Evolutionary conservation across 805 yeast genomes (phyloP).

Genomic region (Blastobotrys americana): DNA sequence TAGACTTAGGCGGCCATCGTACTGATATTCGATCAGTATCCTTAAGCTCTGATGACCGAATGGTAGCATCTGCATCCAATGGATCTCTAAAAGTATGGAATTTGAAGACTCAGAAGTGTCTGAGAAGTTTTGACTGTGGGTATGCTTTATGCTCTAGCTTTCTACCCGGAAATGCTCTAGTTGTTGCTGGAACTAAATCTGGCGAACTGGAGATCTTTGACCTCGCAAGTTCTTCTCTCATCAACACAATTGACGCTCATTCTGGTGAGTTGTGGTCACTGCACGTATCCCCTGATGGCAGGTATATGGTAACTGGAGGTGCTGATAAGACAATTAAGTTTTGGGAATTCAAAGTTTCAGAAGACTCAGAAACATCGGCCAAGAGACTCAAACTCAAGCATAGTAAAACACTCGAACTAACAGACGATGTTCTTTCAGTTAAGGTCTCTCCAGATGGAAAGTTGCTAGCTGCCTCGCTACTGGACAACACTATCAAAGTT

Average conservation of each 20-base stretch:
- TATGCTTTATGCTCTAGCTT: constrained; percentile 75
- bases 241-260: constrained; percentile 66
- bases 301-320: constrained; percentile 79
- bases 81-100: constrained; percentile 91
- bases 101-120: constrained; percentile 58
- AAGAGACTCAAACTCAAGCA: constrained; percentile 56
- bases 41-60: constrained; percentile 68
- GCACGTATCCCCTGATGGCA: constrained; percentile 82
- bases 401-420: constrained; percentile 72
- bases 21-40: constrained; percentile 81
- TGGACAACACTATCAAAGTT: constrained; percentile 94
- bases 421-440: constrained; percentile 78
- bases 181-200: constrained; percentile 80
- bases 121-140: constrained; percentile 76
- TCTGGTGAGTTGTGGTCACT: constrained; percentile 83
- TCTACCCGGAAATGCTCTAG: constrained; percentile 84
- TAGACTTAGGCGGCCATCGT: constrained; percentile 82
- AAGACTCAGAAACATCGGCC: constrained; percentile 62
- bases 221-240: constrained; percentile 67
- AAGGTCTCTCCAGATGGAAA: constrained; percentile 73
- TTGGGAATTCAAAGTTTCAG: constrained; percentile 74
- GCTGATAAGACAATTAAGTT: constrained; percentile 86
- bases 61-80: constrained; percentile 84
- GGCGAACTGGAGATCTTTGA: constrained; percentile 84
- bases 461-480: constrained; percentile 70